phyloP scores from a whole-genome alignment of 2,329 filamentous ascomycete species.

The Neocatenulostroma microsporum region DNA sequence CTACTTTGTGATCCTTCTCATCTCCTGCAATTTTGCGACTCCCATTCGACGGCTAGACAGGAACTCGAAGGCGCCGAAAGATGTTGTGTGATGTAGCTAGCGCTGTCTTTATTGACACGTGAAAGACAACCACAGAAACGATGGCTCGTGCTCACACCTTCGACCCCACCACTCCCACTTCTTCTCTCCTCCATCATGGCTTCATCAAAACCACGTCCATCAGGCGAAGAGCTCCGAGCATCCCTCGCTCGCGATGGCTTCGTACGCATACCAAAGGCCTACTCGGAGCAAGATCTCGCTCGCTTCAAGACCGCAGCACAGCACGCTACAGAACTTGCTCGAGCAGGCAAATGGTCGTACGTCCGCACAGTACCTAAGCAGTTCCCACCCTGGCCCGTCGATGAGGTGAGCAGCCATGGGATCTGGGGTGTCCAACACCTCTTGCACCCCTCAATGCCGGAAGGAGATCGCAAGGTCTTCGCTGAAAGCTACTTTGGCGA shows the following conservation, averaged over 20 bases:
- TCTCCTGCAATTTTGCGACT: too few species aligned
- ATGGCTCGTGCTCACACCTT: constrained; percentile 1
- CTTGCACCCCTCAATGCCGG: constrained; percentile 63
- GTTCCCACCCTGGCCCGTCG: constrained; percentile 72
- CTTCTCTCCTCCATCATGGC: constrained; percentile 2
- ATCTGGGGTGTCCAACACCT: constrained; percentile 91
- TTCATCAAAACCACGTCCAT: constrained; percentile 1
- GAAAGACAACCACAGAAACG: not conserved
- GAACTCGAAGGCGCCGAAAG: too few species aligned
- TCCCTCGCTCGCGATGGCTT: constrained; percentile 65
- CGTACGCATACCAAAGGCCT: constrained; percentile 60
- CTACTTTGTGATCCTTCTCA: too few species aligned
- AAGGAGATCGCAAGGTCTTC: constrained; percentile 49
- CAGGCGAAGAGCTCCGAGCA: constrained; percentile 34
- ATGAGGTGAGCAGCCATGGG: constrained; percentile 45
- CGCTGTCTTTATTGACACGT: too few species aligned
- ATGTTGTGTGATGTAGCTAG: too few species aligned
- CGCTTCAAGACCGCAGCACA: constrained; percentile 54
- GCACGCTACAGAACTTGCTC: constrained; percentile 53
- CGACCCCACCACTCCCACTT: not conserved
- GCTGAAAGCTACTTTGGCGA: constrained; percentile 64
- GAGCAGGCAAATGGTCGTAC: constrained; percentile 68
- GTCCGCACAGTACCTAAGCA: constrained; percentile 82
- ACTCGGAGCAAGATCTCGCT: constrained; percentile 50
- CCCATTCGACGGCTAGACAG: too few species aligned